Base-by-base conservation (phyloP, 1,284 basidiomycete species). In the Cerioporus squamosus region DNA sequence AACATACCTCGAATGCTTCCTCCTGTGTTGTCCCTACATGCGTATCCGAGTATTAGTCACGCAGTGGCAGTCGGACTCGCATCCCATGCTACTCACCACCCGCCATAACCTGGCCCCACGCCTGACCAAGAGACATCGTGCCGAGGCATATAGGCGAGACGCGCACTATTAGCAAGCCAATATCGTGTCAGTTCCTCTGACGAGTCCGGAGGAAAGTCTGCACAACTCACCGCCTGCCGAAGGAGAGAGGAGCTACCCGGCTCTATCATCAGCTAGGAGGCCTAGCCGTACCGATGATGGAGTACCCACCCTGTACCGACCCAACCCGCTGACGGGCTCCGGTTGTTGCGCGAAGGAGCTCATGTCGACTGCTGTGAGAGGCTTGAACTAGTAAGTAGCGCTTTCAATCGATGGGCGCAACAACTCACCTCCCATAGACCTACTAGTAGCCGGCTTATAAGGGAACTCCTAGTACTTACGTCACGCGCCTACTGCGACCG, bases 121-220 rank as follows among this genome's bases (percentile, higher is more conserved):
- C 52, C 43, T 62, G 48, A 1, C 61, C 61, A 12, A 62, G 44
- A 24, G 55, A 57, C 61, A 62, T 62, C 8, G 61, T 26, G 5
- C 61, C 61, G 4, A 60, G 52, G 31, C 57, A 59, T 52, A 62
- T 38, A 10, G 61, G 61, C 10, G 61, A 59, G 2, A 62, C 61
- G 4, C 61, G 57, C 3, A 62, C 61, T 57, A 29, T 15, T 9
- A 36, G 12, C 33, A 36, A 14, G 33, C n/a, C n/a, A n/a, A n/a
- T n/a, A n/a, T 14, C 12, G 12, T 17, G 5, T 36, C 33, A 36
- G 10, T 4, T 36, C 29, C 33, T 36, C 14, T 15, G 15, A 14
- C 33, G 33, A 14, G 15, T 5, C 33, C 15, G 33, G 14, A 14
- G 3, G 10, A 36, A 14, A 12, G 29, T 29, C n/a, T 14, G 33